Evolutionary conservation across 345 rosid species (phyloP), one percentile per base, ranked within the genome.

Genomic region (Turritis glabra): DNA sequence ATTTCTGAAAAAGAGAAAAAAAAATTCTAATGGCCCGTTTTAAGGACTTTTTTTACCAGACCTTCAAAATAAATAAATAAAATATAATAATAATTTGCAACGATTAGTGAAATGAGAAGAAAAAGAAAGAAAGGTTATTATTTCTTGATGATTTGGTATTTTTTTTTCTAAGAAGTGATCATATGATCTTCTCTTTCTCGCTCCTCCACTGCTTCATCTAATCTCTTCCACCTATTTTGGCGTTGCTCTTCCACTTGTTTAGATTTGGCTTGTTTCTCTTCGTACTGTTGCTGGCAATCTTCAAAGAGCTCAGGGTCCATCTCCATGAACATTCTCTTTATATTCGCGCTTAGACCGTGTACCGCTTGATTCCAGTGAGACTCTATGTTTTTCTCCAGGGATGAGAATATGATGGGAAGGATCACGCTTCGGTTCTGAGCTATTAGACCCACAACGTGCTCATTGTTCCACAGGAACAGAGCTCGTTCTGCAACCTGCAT

Each of bases 401-500:
- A 85, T 46, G 84, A 82, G 23, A 85, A 93, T 25, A 93, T 90
- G 30, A 93, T 81, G 5, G 96, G 97, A 52, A 93, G 71, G 50
- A 90, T 80, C 30, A 84, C 87, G 12, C 80, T 64, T 37, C 92
- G 73, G 75, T 90, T 85, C 81, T 90, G 96, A n/a, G 90, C 93
- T 0, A 89, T 87, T 67, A 93, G 72, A 78, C 78, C 77, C 74
- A 89, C 98, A 0, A 93, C 72, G 73, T 90, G 97, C 84, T 93
- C 98, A 40, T 85, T 93, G 70, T 93, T 93, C 98, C 98, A 93
- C 75, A 90, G 82, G 82, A 93, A 93, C 38, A 90, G 85, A 37
- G 97, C 85, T 70, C 98, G 83, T 69, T 93, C 98, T 18, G 98
- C 89, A 69, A 93, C 97, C 97, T 93, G 88, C 77, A 82, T 77